Conservation (phyloP, 2,329 filamentous ascomycete genomes). For the Ophiostoma sp. region DNA sequence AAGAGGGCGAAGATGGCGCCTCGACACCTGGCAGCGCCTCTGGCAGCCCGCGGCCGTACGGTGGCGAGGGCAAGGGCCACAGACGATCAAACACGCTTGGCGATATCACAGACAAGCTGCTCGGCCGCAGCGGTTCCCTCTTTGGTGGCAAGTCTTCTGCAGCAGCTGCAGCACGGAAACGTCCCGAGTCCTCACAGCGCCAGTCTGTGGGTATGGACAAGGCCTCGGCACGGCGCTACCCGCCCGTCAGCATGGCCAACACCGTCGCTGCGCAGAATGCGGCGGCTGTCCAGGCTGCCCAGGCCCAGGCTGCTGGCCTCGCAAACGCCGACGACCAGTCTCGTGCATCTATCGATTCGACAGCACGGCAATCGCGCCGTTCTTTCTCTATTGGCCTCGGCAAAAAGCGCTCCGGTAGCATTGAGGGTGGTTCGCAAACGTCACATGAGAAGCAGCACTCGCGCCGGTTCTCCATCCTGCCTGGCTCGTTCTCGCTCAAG, state of each 20-base stretch:
- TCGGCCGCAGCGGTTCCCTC: conserved; percentile 76
- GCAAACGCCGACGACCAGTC: conserved; percentile 32
- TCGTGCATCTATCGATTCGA: conserved; percentile 63
- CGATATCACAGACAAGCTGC: conserved; percentile 75
- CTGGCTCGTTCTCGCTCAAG: conserved; percentile 58
- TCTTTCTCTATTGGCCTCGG: conserved; percentile 65
- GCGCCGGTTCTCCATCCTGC: conserved; percentile 66
- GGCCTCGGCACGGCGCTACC: conserved; percentile 57
- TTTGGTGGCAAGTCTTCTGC: conserved; percentile 51
- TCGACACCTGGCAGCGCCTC: conserved; percentile 4
- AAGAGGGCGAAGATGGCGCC: conserved; percentile 45
- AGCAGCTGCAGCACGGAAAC: conserved; percentile 38
- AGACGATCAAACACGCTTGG: conserved; percentile 71
- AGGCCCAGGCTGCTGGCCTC: neutral
- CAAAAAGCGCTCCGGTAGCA: conserved; percentile 66
- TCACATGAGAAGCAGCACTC: conserved; percentile 50
- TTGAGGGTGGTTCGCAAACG: conserved; percentile 48
- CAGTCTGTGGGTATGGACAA: conserved; percentile 40
- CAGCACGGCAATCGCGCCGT: conserved; percentile 50
- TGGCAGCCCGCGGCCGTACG: conserved; percentile 28
- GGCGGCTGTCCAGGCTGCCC: conserved; percentile 34
- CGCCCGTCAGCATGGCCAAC: conserved; percentile 80
- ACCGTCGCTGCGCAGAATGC: conserved; percentile 26
- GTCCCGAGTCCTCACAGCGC: conserved; percentile 35
- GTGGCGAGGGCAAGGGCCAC: conserved; percentile 49